Base-by-base conservation (phyloP, 768 basidiomycete species). In the Rhodotorula paludigena region DNA sequence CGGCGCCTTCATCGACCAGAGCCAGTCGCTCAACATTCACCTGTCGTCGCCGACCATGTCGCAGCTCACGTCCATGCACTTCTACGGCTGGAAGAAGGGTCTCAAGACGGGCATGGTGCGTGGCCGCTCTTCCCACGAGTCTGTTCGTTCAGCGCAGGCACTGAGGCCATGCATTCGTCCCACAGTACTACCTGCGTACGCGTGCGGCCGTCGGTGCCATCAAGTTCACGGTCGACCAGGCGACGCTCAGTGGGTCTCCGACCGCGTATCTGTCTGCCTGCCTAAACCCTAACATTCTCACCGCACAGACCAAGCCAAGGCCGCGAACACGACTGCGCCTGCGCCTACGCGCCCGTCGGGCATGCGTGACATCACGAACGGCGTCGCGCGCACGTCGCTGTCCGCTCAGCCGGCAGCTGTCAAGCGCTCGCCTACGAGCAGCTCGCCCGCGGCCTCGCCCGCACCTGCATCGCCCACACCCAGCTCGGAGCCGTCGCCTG, bases 71-170 rank as follows among this genome's bases (percentile, higher is more conserved):
- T 89, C 87, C 68, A 92, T 92, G 91, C 92, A 93, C 79, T 94
- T 93, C 82, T 97, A 97, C 77, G 96, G 92, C n/a, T 98, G 96
- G 96, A 94, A 94, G 84, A 91, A 91, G 81, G 96, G 96, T 41
- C 81, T 99, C 76, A 99, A 99, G 85, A 99, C 96, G 1, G 96
- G 94, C 73, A 93, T 94, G 90, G 64, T 63, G 44, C 39, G 59
- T 49, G 25, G 5, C n/a, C 23, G 14, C 10, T 6, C n/a, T n/a
- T n/a, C n/a, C n/a, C n/a, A n/a, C n/a, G n/a, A n/a, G 1, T 47
- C n/a, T 10, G 39, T 25, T 23, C 11, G 47, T 15, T 18, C 30
- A n/a, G 12, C 12, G 41, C 41, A 20, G 41, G 12, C 12, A 42
- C 41, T 42, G 41, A 42, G 12, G 41, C 41, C 28, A 42, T 39